Conservation (phyloP, 805 yeast species). For the Pichia occidentalis region DNA sequence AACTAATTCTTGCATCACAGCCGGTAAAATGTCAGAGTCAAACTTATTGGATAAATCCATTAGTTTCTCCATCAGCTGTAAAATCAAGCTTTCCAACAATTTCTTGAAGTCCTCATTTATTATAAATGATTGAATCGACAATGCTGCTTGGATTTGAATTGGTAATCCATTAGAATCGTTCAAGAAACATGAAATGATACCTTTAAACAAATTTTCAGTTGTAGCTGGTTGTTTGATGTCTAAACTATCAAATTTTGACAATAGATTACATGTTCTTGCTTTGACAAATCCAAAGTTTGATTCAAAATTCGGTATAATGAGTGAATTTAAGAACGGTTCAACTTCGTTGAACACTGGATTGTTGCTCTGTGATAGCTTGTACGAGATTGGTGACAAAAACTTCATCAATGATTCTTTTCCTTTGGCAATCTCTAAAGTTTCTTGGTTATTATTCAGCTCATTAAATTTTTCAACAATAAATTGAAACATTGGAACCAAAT, state of each 20-base stretch:
- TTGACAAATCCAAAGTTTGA: conserved; percentile 61
- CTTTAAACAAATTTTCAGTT: conserved; percentile 37
- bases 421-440: conserved; percentile 47
- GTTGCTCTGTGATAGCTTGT: conserved; percentile 44
- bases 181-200: conserved; percentile 38
- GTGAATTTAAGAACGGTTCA: conserved; percentile 57
- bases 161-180: conserved; percentile 54
- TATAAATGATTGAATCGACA: conserved; percentile 77
- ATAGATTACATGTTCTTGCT: conserved; percentile 65
- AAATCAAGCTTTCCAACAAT: conserved; percentile 59
- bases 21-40: conserved; percentile 81
- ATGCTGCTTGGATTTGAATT: conserved; percentile 74
- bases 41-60: conserved; percentile 69
- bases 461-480: conserved; percentile 51
- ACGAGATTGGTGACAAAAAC: conserved; percentile 67
- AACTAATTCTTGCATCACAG: conserved; percentile 93
- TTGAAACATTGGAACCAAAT: conserved; percentile 53
- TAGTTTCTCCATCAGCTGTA: conserved; percentile 77
- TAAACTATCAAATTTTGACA: conserved; percentile 59
- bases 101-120: conserved; percentile 59
- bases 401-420: conserved; percentile 75
- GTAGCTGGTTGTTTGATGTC: conserved; percentile 38
- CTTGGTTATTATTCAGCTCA: conserved; percentile 29
- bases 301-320: conserved; percentile 66
- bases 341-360: conserved; percentile 57